A percentile compares a stretch with the other conserved stretches of the same genome.
Evolutionary conservation across 768 basidiomycete species (phyloP).

Genomic region (Mycena pura): DNA sequence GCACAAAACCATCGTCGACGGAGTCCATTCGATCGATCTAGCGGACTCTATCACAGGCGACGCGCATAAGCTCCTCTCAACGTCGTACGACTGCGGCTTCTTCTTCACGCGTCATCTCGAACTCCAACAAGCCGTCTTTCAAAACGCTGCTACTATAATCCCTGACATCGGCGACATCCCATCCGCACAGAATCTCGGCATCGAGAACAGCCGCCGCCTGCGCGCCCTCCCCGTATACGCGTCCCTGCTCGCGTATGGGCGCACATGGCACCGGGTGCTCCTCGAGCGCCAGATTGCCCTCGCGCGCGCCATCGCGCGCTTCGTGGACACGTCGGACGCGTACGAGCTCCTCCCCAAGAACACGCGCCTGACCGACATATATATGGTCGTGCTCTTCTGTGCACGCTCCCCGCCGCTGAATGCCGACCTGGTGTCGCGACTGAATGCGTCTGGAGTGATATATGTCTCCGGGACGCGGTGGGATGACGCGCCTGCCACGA

Average conservation of each 20-base stretch:
- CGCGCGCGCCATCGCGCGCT: slow-evolving; percentile 16
- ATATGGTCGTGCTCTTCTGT: slow-evolving; percentile 24
- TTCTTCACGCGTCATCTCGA: slow-evolving; percentile 18
- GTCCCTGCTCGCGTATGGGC: slow-evolving; percentile 22
- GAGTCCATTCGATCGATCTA: slow-evolving; percentile 3
- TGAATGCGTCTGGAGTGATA: slow-evolving; percentile 17
- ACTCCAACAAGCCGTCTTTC: slow-evolving; percentile 25
- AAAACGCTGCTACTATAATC: slow-evolving; percentile 4
- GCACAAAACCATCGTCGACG: neutral
- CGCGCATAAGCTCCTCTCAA: slow-evolving; percentile 23
- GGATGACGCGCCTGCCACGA: slow-evolving; percentile 12
- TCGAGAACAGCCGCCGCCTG: slow-evolving; percentile 24
- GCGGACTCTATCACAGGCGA: slow-evolving; percentile 24
- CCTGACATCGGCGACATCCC: slow-evolving; percentile 9
- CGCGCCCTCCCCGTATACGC: slow-evolving; percentile 24
- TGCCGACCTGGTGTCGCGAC: neutral
- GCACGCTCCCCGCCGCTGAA: slow-evolving; percentile 14
- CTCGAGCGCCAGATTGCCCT: slow-evolving; percentile 23
- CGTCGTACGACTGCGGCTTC: slow-evolving; percentile 25
- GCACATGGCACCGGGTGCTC: slow-evolving; percentile 14
- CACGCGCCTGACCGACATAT: slow-evolving; percentile 1
- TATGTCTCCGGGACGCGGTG: slow-evolving; percentile 23
- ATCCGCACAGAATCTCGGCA: slow-evolving; percentile 25
- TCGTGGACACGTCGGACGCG: slow-evolving; percentile 1
- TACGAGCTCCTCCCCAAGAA: slow-evolving; percentile 22